Evolutionary conservation across 2,329 filamentous ascomycete species (phyloP).

Genomic region (Penicillium glabrum): DNA sequence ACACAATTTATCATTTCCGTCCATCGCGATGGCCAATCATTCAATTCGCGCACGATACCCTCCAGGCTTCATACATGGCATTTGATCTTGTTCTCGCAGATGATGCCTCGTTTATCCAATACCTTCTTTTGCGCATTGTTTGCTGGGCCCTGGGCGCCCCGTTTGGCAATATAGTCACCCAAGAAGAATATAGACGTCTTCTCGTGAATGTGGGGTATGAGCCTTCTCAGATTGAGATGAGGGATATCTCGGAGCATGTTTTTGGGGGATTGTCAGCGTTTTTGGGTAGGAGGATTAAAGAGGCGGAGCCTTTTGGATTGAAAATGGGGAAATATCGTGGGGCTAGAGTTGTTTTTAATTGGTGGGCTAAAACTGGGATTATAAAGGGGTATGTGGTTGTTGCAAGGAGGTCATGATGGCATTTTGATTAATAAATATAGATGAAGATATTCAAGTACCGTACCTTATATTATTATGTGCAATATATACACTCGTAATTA

Average conservation of each 20-base stretch:
- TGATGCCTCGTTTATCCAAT: constrained; percentile 24
- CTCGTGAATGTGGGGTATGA: constrained; percentile 53
- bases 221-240: constrained; percentile 41
- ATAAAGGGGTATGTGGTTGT: constrained; percentile 43
- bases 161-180: constrained; percentile 50
- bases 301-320: constrained; percentile 37
- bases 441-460: not conserved
- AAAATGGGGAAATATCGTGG: constrained; percentile 37
- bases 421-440: not conserved
- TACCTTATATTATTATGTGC: not conserved
- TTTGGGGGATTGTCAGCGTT: constrained; percentile 52
- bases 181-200: constrained; percentile 46
- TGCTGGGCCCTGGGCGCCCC: constrained; percentile 53
- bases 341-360: constrained; percentile 39
- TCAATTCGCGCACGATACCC: constrained; percentile 37
- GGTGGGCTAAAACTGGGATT: constrained; percentile 42
- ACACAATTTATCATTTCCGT: constrained; percentile 59
- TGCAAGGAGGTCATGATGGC: constrained; percentile 26
- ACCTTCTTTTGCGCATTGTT: constrained; percentile 41
- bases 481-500: not conserved
- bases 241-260: constrained; percentile 55
- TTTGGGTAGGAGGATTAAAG: constrained; percentile 39
- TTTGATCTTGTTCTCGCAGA: constrained; percentile 54
- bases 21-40: constrained; percentile 54
- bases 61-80: constrained; percentile 54